phyloP scores from a whole-genome alignment of 495 filamentous ascomycete species.

The Lasiosphaeria miniovina region DNA sequence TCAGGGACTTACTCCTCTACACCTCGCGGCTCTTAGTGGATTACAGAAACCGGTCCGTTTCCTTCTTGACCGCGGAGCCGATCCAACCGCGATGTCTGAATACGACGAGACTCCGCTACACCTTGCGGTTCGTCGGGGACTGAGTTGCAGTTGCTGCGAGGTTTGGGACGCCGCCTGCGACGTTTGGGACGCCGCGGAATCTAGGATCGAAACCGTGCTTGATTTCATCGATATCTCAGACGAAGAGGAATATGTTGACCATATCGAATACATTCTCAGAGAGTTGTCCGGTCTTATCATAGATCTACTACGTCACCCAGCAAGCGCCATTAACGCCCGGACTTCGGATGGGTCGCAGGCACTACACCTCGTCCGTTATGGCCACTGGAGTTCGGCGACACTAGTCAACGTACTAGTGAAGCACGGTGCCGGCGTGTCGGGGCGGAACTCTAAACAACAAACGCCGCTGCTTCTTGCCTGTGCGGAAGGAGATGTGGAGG shows the following conservation, averaged over 20 bases:
- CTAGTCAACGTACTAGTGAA: neutral
- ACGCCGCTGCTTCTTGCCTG: neutral
- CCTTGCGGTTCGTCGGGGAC: neutral
- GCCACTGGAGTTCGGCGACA: neutral
- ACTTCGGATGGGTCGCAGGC: neutral
- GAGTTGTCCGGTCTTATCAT: neutral
- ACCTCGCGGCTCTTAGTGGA: neutral
- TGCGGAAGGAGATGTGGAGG: neutral
- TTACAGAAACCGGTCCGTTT: neutral
- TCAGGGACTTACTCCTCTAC: neutral
- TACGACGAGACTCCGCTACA: neutral
- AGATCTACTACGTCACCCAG: neutral
- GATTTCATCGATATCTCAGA: neutral
- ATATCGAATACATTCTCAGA: neutral
- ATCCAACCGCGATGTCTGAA: neutral
- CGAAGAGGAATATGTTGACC: neutral
- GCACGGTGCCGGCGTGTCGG: neutral
- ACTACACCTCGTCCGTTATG: neutral
- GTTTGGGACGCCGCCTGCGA: neutral
- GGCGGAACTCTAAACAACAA: neutral
- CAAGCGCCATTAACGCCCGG: neutral
- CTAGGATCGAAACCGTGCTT: neutral
- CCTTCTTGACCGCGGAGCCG: neutral
- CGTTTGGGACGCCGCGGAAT: neutral
- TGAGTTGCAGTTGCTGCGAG: neutral